Evolutionary conservation across 371 early-diverging fungal species (phyloP), one percentile per base, ranked within the genome.

Genomic region (Saksenaea oblongispora): DNA sequence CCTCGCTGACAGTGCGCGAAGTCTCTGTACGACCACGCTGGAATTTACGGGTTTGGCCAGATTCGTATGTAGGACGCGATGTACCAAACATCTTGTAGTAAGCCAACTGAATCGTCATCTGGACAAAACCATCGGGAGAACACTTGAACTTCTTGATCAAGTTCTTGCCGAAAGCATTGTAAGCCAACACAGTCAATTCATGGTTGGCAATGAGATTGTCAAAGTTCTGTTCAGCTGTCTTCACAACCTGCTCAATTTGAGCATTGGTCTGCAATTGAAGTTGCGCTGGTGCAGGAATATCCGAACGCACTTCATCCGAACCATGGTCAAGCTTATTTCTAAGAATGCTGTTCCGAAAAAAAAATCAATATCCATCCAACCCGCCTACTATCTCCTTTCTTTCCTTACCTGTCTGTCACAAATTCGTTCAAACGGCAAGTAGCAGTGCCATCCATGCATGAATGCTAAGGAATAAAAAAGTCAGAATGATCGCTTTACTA

Each of bases 21-120:
- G 96, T 95, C 75, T 98, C 98, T n/a, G 98, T 98, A 66, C 98
- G 89, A 37, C 98, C 98, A 63, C 87, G 92, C 54, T 87, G 89
- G 84, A 91, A 97, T 77, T 87, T 92, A 65, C 95, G 87, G 44
- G 94, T 95, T 78, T 92, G 92, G 31, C 92, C 96, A 63, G 92
- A 88, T 74, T 97, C 98, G 71, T 98, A 98, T 11, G 98, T 98
- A 10, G 96, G 91, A 31, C 85, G 78, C 63, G 75, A 76, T 15
- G 65, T 67, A 34, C 94, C 93, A 73, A 93, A 88, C 84, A 93
- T 89, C 76, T 92, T 93, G 83, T 87, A 95, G 78, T 95, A 95
- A 14, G 96, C 98, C 53, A 97, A 84, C 82, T 98, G 98, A 63
- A 98, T 93, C 28, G 91, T 88, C 96, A 98, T 95, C 76, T 98